phyloP scores from a whole-genome alignment of 352 stramenopile genomes.

The Phytophthora kernoviae region DNA sequence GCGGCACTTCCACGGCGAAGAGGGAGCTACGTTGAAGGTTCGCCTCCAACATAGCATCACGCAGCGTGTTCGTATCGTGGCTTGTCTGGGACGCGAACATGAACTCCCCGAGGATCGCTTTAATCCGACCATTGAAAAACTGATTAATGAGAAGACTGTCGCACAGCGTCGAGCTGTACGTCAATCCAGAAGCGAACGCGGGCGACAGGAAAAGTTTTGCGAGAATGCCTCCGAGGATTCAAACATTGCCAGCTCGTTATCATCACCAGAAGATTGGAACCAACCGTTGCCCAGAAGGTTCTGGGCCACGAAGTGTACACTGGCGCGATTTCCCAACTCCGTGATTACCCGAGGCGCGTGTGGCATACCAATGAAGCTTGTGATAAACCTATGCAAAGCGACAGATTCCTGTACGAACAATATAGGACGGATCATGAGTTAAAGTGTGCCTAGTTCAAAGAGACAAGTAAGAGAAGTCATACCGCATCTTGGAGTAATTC shows the following conservation, averaged over 20 bases:
- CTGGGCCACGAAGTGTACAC: constrained; percentile 85
- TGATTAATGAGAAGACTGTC: constrained; percentile 90
- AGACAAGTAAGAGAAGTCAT: constrained; percentile 3
- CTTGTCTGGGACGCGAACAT: constrained; percentile 84
- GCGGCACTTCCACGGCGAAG: constrained; percentile 80
- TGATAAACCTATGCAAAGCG: constrained; percentile 85
- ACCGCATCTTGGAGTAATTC: constrained; percentile 81
- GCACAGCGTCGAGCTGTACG: constrained; percentile 86
- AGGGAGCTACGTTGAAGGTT: constrained; percentile 71
- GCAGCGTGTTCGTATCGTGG: constrained; percentile 21
- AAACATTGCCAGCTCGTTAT: constrained; percentile 43
- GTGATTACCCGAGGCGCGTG: constrained; percentile 74
- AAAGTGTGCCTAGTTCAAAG: background rate
- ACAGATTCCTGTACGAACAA: constrained; percentile 55
- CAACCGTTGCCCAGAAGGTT: constrained; percentile 71
- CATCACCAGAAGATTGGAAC: constrained; percentile 46
- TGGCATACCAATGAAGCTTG: constrained; percentile 60
- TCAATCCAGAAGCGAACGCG: constrained; percentile 81
- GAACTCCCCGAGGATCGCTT: constrained; percentile 86
- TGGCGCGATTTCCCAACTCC: constrained; percentile 79
- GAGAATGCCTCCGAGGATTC: constrained; percentile 65
- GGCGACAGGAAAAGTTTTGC: constrained; percentile 82
- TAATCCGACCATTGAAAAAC: constrained; percentile 89
- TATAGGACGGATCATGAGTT: constrained; percentile 3
- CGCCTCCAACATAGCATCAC: constrained; percentile 39